Evolutionary conservation across 208 protist species (phyloP).

Genomic region (Wallacemonas sp.): DNA sequence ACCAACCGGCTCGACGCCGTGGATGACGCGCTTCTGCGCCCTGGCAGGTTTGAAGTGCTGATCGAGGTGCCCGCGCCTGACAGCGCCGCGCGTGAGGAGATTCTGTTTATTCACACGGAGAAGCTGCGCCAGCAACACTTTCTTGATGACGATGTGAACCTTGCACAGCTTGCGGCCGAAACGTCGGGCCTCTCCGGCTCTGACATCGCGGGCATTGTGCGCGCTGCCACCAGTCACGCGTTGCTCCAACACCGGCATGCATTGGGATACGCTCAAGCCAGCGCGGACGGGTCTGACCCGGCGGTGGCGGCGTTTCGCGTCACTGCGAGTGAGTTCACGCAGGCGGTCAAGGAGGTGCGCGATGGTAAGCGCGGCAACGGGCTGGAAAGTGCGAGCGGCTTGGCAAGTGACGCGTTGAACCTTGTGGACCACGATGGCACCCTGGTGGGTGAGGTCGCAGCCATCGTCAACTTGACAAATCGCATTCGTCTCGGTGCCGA

Average conservation of each 20-base stretch:
- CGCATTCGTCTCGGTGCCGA: neutral
- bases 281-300: neutral
- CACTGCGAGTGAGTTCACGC: conserved; percentile 25
- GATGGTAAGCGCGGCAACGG: conserved; percentile 37
- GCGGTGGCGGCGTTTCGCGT: neutral
- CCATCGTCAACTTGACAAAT: conserved; percentile 16
- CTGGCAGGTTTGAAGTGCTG: conserved; percentile 94
- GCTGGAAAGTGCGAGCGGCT: conserved; percentile 13
- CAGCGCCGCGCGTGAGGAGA: conserved; percentile 72
- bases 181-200: conserved; percentile 98
- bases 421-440: conserved; percentile 62
- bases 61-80: conserved; percentile 90
- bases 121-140: conserved; percentile 83
- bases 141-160: conserved; percentile 87
- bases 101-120: conserved; percentile 92
- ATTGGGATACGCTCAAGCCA: neutral
- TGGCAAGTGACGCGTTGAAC: conserved; percentile 2
- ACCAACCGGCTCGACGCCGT: conserved; percentile 92
- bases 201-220: conserved; percentile 91
- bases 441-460: conserved; percentile 27
- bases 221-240: conserved; percentile 79
- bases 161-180: conserved; percentile 89
- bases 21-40: conserved; percentile 91
- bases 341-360: conserved; percentile 43
- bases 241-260: conserved; percentile 62